phyloP scores from a whole-genome alignment of 2,329 filamentous ascomycete species.

The Dothideomycetes sp. region DNA sequence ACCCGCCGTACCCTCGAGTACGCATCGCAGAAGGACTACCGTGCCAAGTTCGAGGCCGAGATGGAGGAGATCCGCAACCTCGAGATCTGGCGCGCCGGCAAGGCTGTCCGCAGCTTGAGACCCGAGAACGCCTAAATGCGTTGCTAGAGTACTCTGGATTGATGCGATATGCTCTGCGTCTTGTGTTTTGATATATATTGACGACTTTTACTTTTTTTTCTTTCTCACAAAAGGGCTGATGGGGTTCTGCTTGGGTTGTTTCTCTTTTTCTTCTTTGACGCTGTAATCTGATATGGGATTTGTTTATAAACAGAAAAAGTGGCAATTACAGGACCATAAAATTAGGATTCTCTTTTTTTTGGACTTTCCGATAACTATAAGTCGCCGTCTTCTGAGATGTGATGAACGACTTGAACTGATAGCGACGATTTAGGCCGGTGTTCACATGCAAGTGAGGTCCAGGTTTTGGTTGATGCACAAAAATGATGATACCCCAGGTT shows the following conservation, averaged over 20 bases:
- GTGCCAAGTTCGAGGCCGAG: conserved; percentile 94
- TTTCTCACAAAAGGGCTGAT: too few relatives aligned
- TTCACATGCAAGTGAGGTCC: too few relatives aligned
- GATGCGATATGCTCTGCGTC: conserved; percentile 10
- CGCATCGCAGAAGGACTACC: conserved; percentile 93
- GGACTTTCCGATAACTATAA: too few relatives aligned
- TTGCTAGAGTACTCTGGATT: not conserved
- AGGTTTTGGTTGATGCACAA: too few relatives aligned
- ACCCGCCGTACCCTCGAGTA: conserved; percentile 94
- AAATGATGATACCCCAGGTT: too few relatives aligned
- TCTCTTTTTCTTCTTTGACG: conserved; percentile 2
- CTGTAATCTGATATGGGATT: conserved; percentile 12
- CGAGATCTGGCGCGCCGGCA: conserved; percentile 98
- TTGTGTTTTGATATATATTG: too few relatives aligned
- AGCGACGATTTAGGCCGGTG: too few relatives aligned
- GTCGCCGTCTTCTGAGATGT: too few relatives aligned
- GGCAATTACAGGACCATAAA: conserved; percentile 13
- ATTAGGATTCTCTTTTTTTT: conserved; percentile 22
- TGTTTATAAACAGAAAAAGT: conserved; percentile 10
- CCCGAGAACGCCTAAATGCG: conserved; percentile 28
- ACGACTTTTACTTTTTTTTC: not conserved
- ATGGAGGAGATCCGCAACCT: conserved; percentile 96
- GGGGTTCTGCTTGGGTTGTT: too few relatives aligned
- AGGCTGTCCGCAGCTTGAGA: conserved; percentile 64
- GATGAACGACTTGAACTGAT: too few relatives aligned